Evolutionary conservation across 306 rosid species (phyloP).

Genomic region (barrel medic (Medicago truncatula)): MtrunA17r5.0-ANR NC_053048.1:1092501-1093000

Average conservation of each 20-base stretch:
- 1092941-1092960: conserved; percentile 95
- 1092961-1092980: conserved; percentile 68
- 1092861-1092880: conserved; percentile 50
- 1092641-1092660: conserved; percentile 62
- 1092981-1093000: conserved; percentile 55
- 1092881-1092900: background rate
- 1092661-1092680: conserved; percentile 68
- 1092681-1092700: conserved; percentile 79
- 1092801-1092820: conserved; percentile 55
- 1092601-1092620: conserved; percentile 89
- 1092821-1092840: conserved; percentile 97
- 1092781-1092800: conserved; percentile 73
- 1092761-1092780: conserved; percentile 50
- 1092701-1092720: conserved; percentile 82
- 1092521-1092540: background rate
- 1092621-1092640: conserved; percentile 72
- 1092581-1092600: conserved; percentile 95
- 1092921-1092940: conserved; percentile 72
- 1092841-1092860: conserved; percentile 77
- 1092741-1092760: conserved; percentile 74
- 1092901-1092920: conserved; percentile 48
- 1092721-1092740: conserved; percentile 63
- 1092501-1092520: conserved; percentile 65
- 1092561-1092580: conserved; percentile 85
- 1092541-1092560: conserved; percentile 43